These are phyloP conservation scores for Zostera marina DNA, from an alignment of 116 monocot genomes.

Conservation along the genomic window DNA sequence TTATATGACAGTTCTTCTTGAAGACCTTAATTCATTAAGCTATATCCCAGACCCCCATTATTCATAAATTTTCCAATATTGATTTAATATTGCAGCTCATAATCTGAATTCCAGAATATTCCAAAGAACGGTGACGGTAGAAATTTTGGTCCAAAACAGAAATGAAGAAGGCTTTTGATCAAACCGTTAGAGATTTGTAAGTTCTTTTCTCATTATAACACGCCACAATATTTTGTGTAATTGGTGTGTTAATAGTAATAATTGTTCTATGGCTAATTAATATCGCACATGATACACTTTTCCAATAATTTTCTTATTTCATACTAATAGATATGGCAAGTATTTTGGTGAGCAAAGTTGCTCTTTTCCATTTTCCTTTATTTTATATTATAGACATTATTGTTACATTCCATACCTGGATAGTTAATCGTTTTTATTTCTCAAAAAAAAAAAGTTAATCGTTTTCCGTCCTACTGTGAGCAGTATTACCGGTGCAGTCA, in stretches of 20 bases:
- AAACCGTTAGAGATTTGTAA: slow-evolving; percentile 94
- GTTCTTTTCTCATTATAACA: slow-evolving; percentile 2
- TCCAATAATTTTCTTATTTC: not conserved
- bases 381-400: too few species aligned
- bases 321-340: too few species aligned
- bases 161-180: slow-evolving; percentile 97
- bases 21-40: too few species aligned
- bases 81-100: not conserved
- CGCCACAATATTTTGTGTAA: not conserved
- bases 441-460: too few species aligned
- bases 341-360: too few species aligned
- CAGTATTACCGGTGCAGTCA: too few species aligned
- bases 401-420: too few species aligned
- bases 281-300: not conserved
- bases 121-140: not conserved
- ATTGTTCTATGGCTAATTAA: not conserved
- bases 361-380: too few species aligned
- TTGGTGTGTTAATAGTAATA: not conserved
- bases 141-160: not conserved
- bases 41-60: too few species aligned
- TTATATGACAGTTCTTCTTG: too few species aligned
- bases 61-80: not conserved
- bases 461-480: too few species aligned
- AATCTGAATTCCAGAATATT: not conserved
- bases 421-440: too few species aligned